Evolutionary conservation across 1,139 yeast species (phyloP).

Genomic region (Wickerhamiella infanticola): DNA sequence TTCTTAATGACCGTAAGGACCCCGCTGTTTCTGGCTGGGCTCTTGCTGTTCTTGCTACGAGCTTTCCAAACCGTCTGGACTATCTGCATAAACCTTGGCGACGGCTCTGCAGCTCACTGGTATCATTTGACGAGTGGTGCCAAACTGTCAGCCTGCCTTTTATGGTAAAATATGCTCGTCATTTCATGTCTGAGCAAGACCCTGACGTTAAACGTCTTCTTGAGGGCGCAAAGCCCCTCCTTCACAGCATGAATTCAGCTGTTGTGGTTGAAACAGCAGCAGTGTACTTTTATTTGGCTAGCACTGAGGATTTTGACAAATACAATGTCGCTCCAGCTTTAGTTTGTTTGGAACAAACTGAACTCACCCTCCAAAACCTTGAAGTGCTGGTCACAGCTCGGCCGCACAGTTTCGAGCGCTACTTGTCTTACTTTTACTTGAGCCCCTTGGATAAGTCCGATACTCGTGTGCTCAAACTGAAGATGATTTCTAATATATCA

Average conservation of each 20-base stretch:
- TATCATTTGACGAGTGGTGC: slow-evolving; percentile 62
- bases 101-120: slow-evolving; percentile 39
- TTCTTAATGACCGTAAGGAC: slow-evolving; percentile 46
- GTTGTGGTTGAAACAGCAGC: slow-evolving; percentile 49
- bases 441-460: slow-evolving; percentile 39
- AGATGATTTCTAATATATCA: slow-evolving; percentile 44
- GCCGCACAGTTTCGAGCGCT: slow-evolving; percentile 33
- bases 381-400: slow-evolving; percentile 26
- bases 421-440: slow-evolving; percentile 39
- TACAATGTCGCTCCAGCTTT: slow-evolving; percentile 38
- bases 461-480: slow-evolving; percentile 43
- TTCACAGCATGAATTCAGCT: slow-evolving; percentile 39
- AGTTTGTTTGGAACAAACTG: slow-evolving; percentile 29
- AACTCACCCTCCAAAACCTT: slow-evolving; percentile 23
- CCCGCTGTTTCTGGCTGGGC: slow-evolving; percentile 58
- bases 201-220: slow-evolving; percentile 43
- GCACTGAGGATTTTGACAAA: slow-evolving; percentile 34
- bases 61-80: slow-evolving; percentile 44
- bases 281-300: slow-evolving; percentile 39
- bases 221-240: slow-evolving; percentile 30
- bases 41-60: slow-evolving; percentile 38
- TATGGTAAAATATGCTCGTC: slow-evolving; percentile 49
- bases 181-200: slow-evolving; percentile 45
- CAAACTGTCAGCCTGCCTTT: slow-evolving; percentile 46
- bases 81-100: slow-evolving; percentile 60